Base-by-base conservation (phyloP, 495 filamentous ascomycete genomes). In the Neurospora tetrasperma region DNA sequence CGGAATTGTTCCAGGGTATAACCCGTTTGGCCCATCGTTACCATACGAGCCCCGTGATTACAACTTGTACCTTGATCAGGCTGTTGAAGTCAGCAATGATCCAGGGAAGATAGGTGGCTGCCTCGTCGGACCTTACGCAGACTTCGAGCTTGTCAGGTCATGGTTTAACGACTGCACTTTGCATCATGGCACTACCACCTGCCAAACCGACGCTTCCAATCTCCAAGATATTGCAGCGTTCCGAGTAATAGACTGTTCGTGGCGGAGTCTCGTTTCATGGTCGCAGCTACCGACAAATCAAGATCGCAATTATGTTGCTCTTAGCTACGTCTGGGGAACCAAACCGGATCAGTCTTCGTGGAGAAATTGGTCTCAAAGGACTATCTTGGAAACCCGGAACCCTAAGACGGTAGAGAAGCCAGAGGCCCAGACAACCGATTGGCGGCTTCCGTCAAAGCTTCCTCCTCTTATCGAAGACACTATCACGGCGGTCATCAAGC, bases 111-210 rank as follows among this genome's bases (percentile, higher is more conserved):
- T 42, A 6, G 16, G 42, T 42, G 42, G 20, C n/a, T 9, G 4
- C 9, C 2, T 48, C 2, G n/a, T 20, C n/a, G n/a, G 46, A 11
- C 46, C 9, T 12, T 0, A 48, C 0, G 0, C 9, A 4, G 1
- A 48, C 46, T 48, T 48, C 4, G 4, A 23, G 46, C n/a, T 48
- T 2, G 9, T 2, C 46, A 48, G 0, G n/a, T 23, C 46, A 48
- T 48, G 46, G 46, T 5, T 48, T 1, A 9, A 48, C 4, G n/a
- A 48, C 9, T 48, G 46, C 46, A 1, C 46, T 48, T 11, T 10
- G 3, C n/a, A 0, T 48, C 46, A 48, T 23, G 46, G n/a, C 0
- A 12, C 2, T 12, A 12, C 35, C 2, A 38, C 9, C 0, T 48
- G 46, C n/a, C 18, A 23, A 48, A 5, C 9, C n/a, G 9, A 48